Percentiles rank a stretch among this genome's conserved stretches.
Evolutionary conservation across 352 stramenopile genomes (phyloP).

Genomic region (Phytophthora pinifolia): DNA sequence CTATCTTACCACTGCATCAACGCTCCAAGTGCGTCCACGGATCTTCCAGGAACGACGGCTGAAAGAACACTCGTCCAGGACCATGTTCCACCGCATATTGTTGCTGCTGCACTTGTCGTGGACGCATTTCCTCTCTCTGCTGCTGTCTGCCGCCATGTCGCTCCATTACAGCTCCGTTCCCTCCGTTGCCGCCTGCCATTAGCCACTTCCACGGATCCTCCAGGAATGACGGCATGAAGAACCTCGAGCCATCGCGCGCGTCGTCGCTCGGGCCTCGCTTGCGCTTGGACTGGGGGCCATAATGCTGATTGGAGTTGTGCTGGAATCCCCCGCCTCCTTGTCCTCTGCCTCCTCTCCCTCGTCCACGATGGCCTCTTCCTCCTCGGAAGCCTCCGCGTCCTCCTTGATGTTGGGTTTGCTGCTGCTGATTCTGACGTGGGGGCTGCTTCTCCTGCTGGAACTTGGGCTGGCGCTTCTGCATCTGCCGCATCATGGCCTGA

Average conservation of each 20-base stretch:
- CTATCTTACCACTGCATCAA: slow-evolving; percentile 3
- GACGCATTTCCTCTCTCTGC: slow-evolving; percentile 20
- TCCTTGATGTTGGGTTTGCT: slow-evolving; percentile 15
- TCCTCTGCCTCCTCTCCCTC: neutral
- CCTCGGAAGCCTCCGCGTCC: slow-evolving; percentile 21
- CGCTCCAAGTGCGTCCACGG: slow-evolving; percentile 40
- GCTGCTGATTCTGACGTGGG: slow-evolving; percentile 11
- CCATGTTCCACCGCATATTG: slow-evolving; percentile 11
- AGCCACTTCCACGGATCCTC: slow-evolving; percentile 65
- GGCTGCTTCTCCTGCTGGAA: slow-evolving; percentile 28
- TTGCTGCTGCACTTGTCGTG: slow-evolving; percentile 13
- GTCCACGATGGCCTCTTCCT: slow-evolving; percentile 3
- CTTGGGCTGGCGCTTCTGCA: slow-evolving; percentile 46
- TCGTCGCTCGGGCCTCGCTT: slow-evolving; percentile 49
- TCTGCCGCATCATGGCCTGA: slow-evolving; percentile 56
- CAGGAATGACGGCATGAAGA: slow-evolving; percentile 70
- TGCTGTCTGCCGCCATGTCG: slow-evolving; percentile 4
- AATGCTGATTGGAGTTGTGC: slow-evolving; percentile 22
- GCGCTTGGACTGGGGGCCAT: slow-evolving; percentile 40
- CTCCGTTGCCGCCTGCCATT: neutral
- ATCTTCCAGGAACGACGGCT: slow-evolving; percentile 68
- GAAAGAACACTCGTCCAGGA: slow-evolving; percentile 61
- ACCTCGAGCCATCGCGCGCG: slow-evolving; percentile 40
- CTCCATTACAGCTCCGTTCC: neutral
- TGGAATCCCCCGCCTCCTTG: slow-evolving; percentile 24